phyloP scores from a whole-genome alignment of 148 eudicot species.

The Suaeda aralocaspica region DNA sequence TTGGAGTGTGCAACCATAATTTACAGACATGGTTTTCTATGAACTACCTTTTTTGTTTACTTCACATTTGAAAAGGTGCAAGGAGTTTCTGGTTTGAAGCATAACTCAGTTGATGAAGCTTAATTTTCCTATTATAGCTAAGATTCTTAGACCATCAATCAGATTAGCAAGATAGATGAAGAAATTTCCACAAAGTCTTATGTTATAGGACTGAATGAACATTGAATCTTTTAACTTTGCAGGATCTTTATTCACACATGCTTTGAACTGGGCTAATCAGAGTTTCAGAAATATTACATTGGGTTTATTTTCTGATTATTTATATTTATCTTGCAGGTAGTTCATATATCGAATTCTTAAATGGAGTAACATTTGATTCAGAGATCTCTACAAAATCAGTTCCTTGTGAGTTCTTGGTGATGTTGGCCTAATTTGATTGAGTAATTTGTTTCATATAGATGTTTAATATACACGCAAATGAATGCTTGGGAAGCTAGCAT shows the following conservation, averaged over 20 bases:
- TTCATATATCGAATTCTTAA: constrained; percentile 58
- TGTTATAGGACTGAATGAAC: neutral
- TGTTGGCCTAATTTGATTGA: neutral
- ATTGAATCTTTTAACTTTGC: neutral
- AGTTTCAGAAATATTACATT: neutral
- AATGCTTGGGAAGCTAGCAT: neutral
- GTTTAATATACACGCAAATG: neutral
- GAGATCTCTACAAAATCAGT: constrained; percentile 45
- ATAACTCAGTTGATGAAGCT: neutral
- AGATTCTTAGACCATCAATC: neutral
- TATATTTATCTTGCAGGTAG: constrained; percentile 42
- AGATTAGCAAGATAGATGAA: too few species aligned
- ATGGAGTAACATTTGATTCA: constrained; percentile 63
- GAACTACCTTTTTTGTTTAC: too few species aligned
- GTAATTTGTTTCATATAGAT: constrained; percentile 7
- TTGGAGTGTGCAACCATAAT: too few species aligned
- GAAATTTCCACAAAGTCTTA: too few species aligned
- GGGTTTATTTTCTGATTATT: constrained; percentile 6
- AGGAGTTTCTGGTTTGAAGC: neutral
- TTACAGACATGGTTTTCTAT: too few species aligned
- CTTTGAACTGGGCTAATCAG: neutral
- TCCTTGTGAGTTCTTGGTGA: constrained; percentile 52
- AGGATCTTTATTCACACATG: neutral
- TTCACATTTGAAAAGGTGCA: neutral
- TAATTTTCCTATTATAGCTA: neutral